Evolutionary conservation across 345 rosid species (phyloP), one percentile per base, ranked within the genome.

Genomic region (Citrus hindsii): DNA sequence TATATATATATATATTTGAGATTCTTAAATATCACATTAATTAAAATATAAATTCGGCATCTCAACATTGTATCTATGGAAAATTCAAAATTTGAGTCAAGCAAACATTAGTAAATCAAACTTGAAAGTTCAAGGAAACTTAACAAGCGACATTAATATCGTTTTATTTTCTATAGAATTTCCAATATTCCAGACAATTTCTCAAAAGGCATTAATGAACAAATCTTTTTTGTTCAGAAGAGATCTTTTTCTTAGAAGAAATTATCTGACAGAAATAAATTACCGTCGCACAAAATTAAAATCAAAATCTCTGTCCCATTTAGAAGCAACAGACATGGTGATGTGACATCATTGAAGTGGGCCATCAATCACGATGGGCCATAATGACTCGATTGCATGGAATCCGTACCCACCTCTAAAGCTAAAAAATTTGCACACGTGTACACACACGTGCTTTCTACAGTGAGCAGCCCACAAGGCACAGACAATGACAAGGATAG

Each of bases 401-500:
- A 59, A 42, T 69, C 28, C 37, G 60, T 38, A 68, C 28, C 27
- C 62, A 58, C 35, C 37, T 8, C 8, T 1, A 21, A 24, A 55
- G 38, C n/a, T 18, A 18, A 28, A 25, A 0, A 32, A 14, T 19
- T 7, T 22, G 18, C 53, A 71, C 80, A 80, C 79, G 76, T 77
- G 77, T 48, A 62, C 40, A 7, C 21, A 10, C 59, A 67, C 71
- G 18, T 46, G 51, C 13, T 13, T 12, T 12, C 5, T 46, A 46
- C 13, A 12, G 51, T 3, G 51, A 13, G 1, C 18, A 13, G 5
- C 51, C 51, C 18, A 12, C 18, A 3, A 3, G 13, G 18, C 33
- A 5, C 32, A 5, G 68, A 62, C 68, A 35, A 46, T 4, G 79
- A 75, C 79, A 79, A 67, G 75, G 74, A 82, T 27, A 71, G 48